Base-by-base conservation (phyloP, 805 yeast species). In the Metschnikowia hibisci region DNA sequence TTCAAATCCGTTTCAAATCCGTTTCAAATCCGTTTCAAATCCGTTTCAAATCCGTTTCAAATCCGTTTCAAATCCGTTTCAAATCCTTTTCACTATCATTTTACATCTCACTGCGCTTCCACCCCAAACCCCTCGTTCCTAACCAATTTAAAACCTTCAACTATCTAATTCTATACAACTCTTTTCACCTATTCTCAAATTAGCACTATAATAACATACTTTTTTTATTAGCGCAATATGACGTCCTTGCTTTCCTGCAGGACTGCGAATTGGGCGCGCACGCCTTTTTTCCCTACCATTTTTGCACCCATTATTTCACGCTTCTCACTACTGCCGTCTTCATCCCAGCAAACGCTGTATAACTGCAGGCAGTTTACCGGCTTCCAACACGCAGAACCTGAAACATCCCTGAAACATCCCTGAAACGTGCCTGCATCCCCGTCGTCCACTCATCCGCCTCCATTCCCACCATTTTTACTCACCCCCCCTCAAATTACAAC, bases 231-330 rank as follows among this genome's bases (percentile, higher is more conserved):
- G 6, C 23, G 23, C 23, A n/a, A n/a, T n/a, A n/a, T 20, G 23
- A 20, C 23, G 23, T 20, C 23, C 23, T 20, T 8, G 23, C 8
- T 20, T 20, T 20, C 23, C 23, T 20, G 23, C 23, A 20, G 23
- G 23, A 20, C 23, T 20, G 23, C 23, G 23, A 20, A n/a, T 27
- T 26, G 40, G 20, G 26, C 34, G 34, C 34, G 27, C 40, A 37
- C 40, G 20, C 5, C 40, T 10, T 41, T 50, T 50, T 45, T 37
- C 52, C 43, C 50, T 35, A 39, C 41, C 39, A 39, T 44, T 49
- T 51, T 51, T 51, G 55, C 55, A 51, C 55, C 55, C 55, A 51
- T 43, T 44, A 34, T 18, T 29, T 12, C 30, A 27, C 40, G 18
- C 10, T 29, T 8, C 40, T 37, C 40, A 18, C 39, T 31, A 13